Conservation (phyloP, 352 stramenopile species). For the Phytophthora meadii region DNA sequence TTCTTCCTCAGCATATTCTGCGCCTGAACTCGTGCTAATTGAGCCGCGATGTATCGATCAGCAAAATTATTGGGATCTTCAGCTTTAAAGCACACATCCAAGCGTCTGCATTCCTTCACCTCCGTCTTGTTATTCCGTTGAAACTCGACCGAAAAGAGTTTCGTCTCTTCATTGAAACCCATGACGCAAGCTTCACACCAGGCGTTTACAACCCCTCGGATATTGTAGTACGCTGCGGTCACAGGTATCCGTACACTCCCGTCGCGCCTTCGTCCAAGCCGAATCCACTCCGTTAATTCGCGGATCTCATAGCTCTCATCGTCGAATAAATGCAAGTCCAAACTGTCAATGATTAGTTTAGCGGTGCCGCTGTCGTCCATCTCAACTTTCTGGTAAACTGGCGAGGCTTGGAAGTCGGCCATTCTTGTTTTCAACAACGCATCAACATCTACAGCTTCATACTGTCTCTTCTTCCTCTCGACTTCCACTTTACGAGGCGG, state of each 20-base stretch:
- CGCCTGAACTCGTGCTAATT: slow-evolving; percentile 61
- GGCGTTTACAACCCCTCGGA: slow-evolving; percentile 59
- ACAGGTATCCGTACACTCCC: slow-evolving; percentile 71
- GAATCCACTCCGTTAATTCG: slow-evolving; percentile 68
- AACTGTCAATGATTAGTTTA: slow-evolving; percentile 59
- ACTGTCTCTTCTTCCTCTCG: slow-evolving; percentile 69
- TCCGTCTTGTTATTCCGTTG: slow-evolving; percentile 71
- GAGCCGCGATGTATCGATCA: slow-evolving; percentile 72
- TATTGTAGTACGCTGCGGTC: slow-evolving; percentile 68
- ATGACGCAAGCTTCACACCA: slow-evolving; percentile 75
- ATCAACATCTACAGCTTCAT: slow-evolving; percentile 55
- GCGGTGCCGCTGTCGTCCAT: slow-evolving; percentile 58
- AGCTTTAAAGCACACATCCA: slow-evolving; percentile 86
- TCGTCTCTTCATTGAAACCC: slow-evolving; percentile 48
- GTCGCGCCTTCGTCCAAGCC: slow-evolving; percentile 52
- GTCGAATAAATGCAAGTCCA: slow-evolving; percentile 80
- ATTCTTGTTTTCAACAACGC: slow-evolving; percentile 59
- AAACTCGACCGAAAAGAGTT: slow-evolving; percentile 69
- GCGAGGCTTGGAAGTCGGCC: slow-evolving; percentile 42
- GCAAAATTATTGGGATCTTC: slow-evolving; percentile 84
- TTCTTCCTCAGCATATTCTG: slow-evolving; percentile 78
- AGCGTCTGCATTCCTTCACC: slow-evolving; percentile 48
- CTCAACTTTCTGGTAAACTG: slow-evolving; percentile 46
- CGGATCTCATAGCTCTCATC: slow-evolving; percentile 85
- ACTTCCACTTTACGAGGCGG: slow-evolving; percentile 75